A percentile compares a stretch with the other conserved stretches of the same genome.
Evolutionary conservation across 2,329 filamentous ascomycete genomes (phyloP).

Genomic region (Microthyrium microscopicum): DNA sequence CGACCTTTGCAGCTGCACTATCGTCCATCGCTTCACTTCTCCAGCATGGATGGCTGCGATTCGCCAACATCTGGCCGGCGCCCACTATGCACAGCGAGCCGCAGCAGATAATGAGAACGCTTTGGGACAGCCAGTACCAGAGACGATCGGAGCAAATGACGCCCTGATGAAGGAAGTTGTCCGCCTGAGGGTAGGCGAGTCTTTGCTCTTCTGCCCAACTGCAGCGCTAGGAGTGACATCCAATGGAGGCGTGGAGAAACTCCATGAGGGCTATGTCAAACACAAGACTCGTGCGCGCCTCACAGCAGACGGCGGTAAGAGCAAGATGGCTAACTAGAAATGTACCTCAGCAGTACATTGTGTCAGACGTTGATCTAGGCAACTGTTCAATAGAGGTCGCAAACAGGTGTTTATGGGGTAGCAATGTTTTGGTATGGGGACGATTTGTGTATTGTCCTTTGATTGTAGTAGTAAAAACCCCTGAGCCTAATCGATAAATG

Average conservation of each 20-base stretch:
- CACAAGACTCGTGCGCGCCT: conserved; percentile 15
- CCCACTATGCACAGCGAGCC: not conserved
- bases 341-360: too few relatives aligned
- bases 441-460: too few relatives aligned
- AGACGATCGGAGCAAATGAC: not conserved
- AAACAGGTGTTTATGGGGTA: too few relatives aligned
- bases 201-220: conserved; percentile 17
- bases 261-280: conserved; percentile 5
- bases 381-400: too few relatives aligned
- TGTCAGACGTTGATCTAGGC: too few relatives aligned
- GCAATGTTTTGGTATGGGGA: too few relatives aligned
- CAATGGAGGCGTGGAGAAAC: conserved; percentile 11
- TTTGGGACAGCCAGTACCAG: not conserved
- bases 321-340: conserved; percentile 11
- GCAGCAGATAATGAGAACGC: not conserved
- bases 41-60: conserved; percentile 43
- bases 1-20: conserved; percentile 53
- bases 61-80: conserved; percentile 30
- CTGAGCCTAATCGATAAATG: too few relatives aligned
- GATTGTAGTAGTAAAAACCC: too few relatives aligned
- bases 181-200: conserved; percentile 15
- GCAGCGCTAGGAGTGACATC: conserved; percentile 12
- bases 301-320: conserved; percentile 15
- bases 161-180: conserved; percentile 15
- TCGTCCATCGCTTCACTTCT: conserved; percentile 56